Evolutionary conservation across 1,284 basidiomycete genomes (phyloP).

Genomic region (Fomitopsis betulina): DNA sequence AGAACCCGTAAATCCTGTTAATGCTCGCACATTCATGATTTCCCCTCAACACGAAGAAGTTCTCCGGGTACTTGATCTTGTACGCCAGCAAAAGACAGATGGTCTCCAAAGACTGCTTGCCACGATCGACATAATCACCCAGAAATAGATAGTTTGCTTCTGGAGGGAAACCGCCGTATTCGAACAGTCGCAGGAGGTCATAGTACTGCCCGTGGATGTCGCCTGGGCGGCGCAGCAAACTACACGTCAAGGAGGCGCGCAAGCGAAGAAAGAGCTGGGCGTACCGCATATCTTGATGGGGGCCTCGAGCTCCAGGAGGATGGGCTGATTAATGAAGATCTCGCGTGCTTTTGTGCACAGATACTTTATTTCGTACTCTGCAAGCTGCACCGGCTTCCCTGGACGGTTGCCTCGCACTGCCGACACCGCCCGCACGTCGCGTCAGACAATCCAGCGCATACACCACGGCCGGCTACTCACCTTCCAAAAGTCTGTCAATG

Average conservation of each 20-base stretch:
- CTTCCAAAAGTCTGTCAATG: conserved; percentile 95
- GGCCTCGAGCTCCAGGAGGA: conserved; percentile 89
- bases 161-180: conserved; percentile 94
- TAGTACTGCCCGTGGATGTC: conserved; percentile 97
- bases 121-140: conserved; percentile 93
- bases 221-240: conserved; percentile 39
- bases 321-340: conserved; percentile 95
- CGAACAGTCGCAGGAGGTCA: conserved; percentile 89
- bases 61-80: conserved; percentile 99
- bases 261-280: conserved; percentile 21
- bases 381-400: conserved; percentile 90
- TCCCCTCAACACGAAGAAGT: conserved; percentile 93
- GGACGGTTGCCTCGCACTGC: conserved; percentile 91
- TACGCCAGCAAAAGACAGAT: conserved; percentile 89
- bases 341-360: conserved; percentile 93
- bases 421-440: conserved; percentile 10
- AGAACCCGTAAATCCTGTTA: conserved; percentile 95
- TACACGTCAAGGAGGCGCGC: conserved; percentile 5
- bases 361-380: conserved; percentile 96
- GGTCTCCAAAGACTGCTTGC: conserved; percentile 92
- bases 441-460: conserved; percentile 16
- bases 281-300: conserved; percentile 96
- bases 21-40: conserved; percentile 96
- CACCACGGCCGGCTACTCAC: conserved; percentile 45
- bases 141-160: conserved; percentile 96